Percentiles rank a stretch among this genome's conserved stretches.
phyloP scores from a whole-genome alignment of 345 rosid species.

The Salix koriyanagi region DNA sequence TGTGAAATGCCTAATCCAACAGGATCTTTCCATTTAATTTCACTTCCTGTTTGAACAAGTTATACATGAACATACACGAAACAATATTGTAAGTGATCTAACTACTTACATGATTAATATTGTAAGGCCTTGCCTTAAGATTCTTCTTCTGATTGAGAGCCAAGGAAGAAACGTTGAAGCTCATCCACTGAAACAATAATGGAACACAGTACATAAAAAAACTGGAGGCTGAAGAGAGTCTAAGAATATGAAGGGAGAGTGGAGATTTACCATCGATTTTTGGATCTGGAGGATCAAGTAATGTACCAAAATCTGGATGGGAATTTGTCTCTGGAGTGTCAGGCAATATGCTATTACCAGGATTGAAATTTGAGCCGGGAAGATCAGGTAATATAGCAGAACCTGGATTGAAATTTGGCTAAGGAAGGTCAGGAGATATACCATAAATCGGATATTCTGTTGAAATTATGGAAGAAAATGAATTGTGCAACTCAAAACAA shows the following conservation, averaged over 20 bases:
- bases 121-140: neutral
- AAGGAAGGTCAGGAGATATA: neutral
- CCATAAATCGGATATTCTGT: neutral
- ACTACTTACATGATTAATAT: too few relatives aligned
- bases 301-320: neutral
- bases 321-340: neutral
- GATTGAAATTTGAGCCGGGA: neutral
- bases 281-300: neutral
- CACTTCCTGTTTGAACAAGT: too few relatives aligned
- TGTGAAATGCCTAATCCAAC: too few relatives aligned
- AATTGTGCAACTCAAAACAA: neutral
- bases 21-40: too few relatives aligned
- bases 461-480: neutral
- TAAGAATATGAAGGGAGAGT: neutral
- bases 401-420: neutral
- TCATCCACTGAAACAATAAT: neutral
- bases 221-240: neutral
- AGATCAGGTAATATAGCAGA: neutral
- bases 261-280: neutral
- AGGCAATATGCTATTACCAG: neutral
- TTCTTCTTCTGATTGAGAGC: neutral
- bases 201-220: too few relatives aligned
- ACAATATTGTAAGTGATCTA: too few relatives aligned
- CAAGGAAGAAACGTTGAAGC: neutral
- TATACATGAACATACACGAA: too few relatives aligned